A percentile compares a stretch with the other conserved stretches of the same genome.
These are phyloP conservation scores for Amylostereum chailletii DNA, from an alignment of 1,284 basidiomycete genomes.

Conservation along the genomic window DNA sequence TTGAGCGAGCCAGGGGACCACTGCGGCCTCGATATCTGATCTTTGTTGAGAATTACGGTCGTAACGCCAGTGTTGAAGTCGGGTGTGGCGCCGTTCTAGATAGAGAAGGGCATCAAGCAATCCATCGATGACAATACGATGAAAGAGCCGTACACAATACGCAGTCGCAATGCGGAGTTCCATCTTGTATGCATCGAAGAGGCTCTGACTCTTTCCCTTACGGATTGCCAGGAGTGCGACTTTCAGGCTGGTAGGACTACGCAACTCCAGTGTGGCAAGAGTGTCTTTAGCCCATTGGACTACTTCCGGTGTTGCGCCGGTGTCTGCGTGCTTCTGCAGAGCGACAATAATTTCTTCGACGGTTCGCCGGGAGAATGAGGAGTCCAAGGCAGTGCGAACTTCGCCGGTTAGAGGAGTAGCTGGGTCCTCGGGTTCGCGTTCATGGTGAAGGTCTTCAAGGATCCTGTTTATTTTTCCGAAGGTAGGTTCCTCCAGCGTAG, in stretches of 20 bases:
- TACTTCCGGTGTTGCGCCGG: constrained; percentile 35
- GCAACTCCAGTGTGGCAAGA: constrained; percentile 49
- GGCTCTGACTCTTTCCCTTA: constrained; percentile 50
- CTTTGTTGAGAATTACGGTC: constrained; percentile 66
- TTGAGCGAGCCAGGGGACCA: constrained; percentile 61
- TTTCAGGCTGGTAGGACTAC: constrained; percentile 87
- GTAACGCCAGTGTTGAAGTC: constrained; percentile 82
- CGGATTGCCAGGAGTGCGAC: constrained; percentile 77
- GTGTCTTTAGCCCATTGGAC: constrained; percentile 72
- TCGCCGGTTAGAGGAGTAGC: constrained; percentile 50
- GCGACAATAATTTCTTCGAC: constrained; percentile 65
- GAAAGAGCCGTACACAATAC: constrained; percentile 55
- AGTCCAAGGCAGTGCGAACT: constrained; percentile 69
- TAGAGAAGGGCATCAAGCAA: constrained; percentile 8
- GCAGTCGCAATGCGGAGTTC: constrained; percentile 76
- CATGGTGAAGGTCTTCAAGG: constrained; percentile 62
- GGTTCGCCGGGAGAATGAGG: constrained; percentile 60
- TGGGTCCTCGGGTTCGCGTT: constrained; percentile 50
- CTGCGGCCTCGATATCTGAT: constrained; percentile 35
- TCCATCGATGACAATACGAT: background rate
- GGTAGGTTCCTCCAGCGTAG: constrained; percentile 48
- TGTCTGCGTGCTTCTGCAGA: constrained; percentile 35
- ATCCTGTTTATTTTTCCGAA: constrained; percentile 41
- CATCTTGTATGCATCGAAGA: constrained; percentile 70
- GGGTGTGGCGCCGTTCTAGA: constrained; percentile 61